phyloP scores from a whole-genome alignment of 768 basidiomycete species.

The Hirschioporus abietinus region DNA sequence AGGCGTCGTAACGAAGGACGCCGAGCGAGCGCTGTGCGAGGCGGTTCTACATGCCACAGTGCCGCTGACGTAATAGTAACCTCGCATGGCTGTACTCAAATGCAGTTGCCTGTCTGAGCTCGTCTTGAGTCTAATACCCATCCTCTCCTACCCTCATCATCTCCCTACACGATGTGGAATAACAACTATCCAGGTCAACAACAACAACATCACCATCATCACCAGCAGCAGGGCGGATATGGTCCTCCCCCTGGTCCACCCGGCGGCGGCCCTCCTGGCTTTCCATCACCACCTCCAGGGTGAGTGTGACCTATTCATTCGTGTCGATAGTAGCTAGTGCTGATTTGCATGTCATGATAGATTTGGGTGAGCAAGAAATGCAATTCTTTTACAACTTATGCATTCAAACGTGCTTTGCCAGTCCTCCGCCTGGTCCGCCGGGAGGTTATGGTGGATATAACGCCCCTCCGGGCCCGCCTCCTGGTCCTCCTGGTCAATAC shows the following conservation, averaged over 20 bases:
- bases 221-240: constrained; percentile 3
- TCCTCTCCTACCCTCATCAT: background rate
- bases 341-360: background rate
- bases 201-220: background rate
- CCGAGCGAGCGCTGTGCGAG: background rate
- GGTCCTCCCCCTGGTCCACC: constrained; percentile 3
- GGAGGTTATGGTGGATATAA: background rate
- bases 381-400: background rate
- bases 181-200: constrained; percentile 6
- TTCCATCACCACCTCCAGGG: background rate
- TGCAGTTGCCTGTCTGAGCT: background rate
- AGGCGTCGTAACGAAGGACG: background rate
- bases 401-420: background rate
- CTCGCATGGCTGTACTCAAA: background rate
- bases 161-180: constrained; percentile 2
- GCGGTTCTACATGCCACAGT: too few relatives aligned
- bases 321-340: background rate
- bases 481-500: constrained; percentile 2
- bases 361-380: background rate
- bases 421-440: background rate
- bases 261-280: background rate
- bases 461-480: constrained; percentile 3
- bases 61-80: background rate
- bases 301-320: background rate
- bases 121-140: background rate